Conservation (phyloP, 352 stramenopile species). For the Phytophthora agathidicida region DNA sequence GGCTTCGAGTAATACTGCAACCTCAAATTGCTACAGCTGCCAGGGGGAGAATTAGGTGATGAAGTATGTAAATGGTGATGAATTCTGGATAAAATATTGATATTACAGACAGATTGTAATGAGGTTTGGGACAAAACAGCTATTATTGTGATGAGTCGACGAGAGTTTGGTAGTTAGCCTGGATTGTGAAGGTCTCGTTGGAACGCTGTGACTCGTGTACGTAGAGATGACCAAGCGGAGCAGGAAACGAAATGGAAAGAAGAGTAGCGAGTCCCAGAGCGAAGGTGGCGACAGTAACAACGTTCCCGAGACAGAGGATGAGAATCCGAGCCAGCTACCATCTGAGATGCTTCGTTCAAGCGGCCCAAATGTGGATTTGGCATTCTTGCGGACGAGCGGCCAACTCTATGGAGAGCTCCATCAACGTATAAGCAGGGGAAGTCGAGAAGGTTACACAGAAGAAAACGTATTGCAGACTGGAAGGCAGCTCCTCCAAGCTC, state of each 20-base stretch:
- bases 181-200: background rate
- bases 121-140: slow-evolving; percentile 11
- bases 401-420: slow-evolving; percentile 59
- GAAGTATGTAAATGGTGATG: slow-evolving; percentile 32
- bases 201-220: slow-evolving; percentile 6
- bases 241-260: slow-evolving; percentile 26
- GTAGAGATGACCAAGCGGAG: slow-evolving; percentile 26
- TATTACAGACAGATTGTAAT: background rate
- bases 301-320: background rate
- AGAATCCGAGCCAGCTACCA: background rate
- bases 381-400: slow-evolving; percentile 28
- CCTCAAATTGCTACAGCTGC: slow-evolving; percentile 1
- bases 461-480: slow-evolving; percentile 31
- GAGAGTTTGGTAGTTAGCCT: no score
- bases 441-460: slow-evolving; percentile 43
- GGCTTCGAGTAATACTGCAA: slow-evolving; percentile 62
- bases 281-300: background rate
- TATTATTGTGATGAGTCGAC: slow-evolving; percentile 27
- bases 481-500: slow-evolving; percentile 32
- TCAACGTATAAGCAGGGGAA: slow-evolving; percentile 11
- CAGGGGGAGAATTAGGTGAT: slow-evolving; percentile 10
- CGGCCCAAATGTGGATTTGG: slow-evolving; percentile 12
- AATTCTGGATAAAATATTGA: slow-evolving; percentile 4
- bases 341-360: background rate
- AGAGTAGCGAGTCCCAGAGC: background rate